Conservation (phyloP, 2,329 filamentous ascomycete genomes). For the Scedosporium apiospermum region DNA sequence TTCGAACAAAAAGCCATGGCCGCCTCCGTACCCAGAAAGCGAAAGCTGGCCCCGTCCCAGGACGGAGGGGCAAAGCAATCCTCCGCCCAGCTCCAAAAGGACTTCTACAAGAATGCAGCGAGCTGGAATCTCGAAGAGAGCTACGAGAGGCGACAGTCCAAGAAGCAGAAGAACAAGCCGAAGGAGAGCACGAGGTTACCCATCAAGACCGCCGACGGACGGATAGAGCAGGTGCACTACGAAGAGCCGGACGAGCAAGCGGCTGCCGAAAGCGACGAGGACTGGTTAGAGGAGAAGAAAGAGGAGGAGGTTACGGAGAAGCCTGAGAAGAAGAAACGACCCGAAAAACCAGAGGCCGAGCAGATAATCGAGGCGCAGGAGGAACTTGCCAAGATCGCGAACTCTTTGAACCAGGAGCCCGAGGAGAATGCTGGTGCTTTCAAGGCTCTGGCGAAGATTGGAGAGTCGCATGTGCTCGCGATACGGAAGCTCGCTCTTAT, state of each 20-base stretch:
- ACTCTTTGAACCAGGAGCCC: constrained; percentile 77
- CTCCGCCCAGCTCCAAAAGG: constrained; percentile 33
- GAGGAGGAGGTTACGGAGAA: constrained; percentile 23
- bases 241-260: constrained; percentile 48
- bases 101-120: constrained; percentile 64
- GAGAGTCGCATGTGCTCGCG: constrained; percentile 56
- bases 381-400: constrained; percentile 76
- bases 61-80: background rate
- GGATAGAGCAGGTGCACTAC: constrained; percentile 48
- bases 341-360: constrained; percentile 62
- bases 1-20: background rate
- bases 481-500: constrained; percentile 81
- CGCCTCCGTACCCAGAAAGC: constrained; percentile 4
- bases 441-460: constrained; percentile 67
- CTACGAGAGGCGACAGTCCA: constrained; percentile 74
- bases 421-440: constrained; percentile 80
- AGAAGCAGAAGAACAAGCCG: constrained; percentile 62
- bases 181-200: constrained; percentile 68
- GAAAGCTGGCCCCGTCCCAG: constrained; percentile 1
- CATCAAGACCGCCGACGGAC: constrained; percentile 76
- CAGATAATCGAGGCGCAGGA: constrained; percentile 85
- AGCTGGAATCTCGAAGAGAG: constrained; percentile 89
- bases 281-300: constrained; percentile 45
- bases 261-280: constrained; percentile 40
- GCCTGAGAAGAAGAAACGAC: constrained; percentile 33